Conservation (phyloP, 1,139 yeast species). For the Hanseniaspora uvarum region DNA sequence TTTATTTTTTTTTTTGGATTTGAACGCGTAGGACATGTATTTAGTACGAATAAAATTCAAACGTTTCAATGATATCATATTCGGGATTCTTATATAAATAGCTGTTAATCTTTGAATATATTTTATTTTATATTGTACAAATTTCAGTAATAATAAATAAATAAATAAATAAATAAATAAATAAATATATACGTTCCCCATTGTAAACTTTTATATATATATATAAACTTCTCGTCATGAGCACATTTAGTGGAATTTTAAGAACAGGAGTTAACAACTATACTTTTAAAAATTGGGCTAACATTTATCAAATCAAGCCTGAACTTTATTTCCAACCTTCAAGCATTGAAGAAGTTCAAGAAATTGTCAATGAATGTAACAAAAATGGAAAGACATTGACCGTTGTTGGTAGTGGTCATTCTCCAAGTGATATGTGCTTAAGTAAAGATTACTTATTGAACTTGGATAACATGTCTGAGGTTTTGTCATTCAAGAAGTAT, state of each 20-base stretch:
- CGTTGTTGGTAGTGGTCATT: slow-evolving; percentile 89
- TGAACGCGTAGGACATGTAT: too few relatives aligned
- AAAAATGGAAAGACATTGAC: slow-evolving; percentile 54
- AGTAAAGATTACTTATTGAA: slow-evolving; percentile 80
- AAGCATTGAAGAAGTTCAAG: slow-evolving; percentile 50
- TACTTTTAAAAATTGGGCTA: slow-evolving; percentile 71
- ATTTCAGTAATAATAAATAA: too few relatives aligned
- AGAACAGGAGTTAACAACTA: slow-evolving; percentile 21
- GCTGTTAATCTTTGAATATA: too few relatives aligned
- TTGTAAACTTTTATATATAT: background rate
- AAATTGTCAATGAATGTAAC: slow-evolving; percentile 57
- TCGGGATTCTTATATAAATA: too few relatives aligned
- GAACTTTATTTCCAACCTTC: slow-evolving; percentile 69
- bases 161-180: background rate
- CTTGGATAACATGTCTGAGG: slow-evolving; percentile 59
- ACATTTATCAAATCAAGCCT: slow-evolving; percentile 70
- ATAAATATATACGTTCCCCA: background rate
- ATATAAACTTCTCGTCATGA: background rate
- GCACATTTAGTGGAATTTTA: slow-evolving; percentile 1
- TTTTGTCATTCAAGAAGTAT: slow-evolving; percentile 38
- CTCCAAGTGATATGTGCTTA: slow-evolving; percentile 87
- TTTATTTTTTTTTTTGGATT: too few relatives aligned
- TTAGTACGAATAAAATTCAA: too few relatives aligned
- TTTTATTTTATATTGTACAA: too few relatives aligned
- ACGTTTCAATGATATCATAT: too few relatives aligned